A percentile compares a stretch with the other conserved stretches of the same genome.
Conservation (phyloP, 2,329 filamentous ascomycete genomes). For the Fonsecaea nubica region DNA sequence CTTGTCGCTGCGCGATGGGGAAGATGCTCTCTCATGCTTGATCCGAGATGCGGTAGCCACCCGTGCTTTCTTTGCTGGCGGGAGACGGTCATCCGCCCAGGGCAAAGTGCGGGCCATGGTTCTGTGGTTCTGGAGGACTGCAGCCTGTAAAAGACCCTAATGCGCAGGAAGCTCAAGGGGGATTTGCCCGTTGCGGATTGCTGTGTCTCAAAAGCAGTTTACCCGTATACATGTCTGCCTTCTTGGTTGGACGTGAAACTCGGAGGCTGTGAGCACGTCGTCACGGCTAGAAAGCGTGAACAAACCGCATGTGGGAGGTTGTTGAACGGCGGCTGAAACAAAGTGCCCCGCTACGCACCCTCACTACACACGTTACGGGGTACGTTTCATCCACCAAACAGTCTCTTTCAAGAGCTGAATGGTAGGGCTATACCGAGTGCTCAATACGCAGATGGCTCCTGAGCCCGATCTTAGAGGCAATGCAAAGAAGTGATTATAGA, state of each 20-base stretch:
- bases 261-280: background rate
- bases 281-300: background rate
- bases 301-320: background rate
- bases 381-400: background rate
- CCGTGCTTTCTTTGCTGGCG: slow-evolving; percentile 25
- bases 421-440: background rate
- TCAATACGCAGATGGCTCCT: background rate
- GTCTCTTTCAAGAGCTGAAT: background rate
- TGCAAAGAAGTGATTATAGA: background rate
- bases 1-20: slow-evolving; percentile 5
- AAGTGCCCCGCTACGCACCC: background rate
- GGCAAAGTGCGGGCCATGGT: slow-evolving; percentile 39
- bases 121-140: background rate
- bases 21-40: slow-evolving; percentile 15
- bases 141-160: background rate
- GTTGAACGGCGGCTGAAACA: background rate
- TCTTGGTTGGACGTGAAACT: background rate
- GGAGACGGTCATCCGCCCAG: slow-evolving; percentile 29
- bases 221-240: slow-evolving; percentile 21
- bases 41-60: slow-evolving; percentile 1
- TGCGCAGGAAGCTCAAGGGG: slow-evolving; percentile 21
- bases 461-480: background rate
- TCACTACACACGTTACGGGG: too few relatives aligned
- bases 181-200: slow-evolving; percentile 25
- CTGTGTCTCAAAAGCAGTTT: background rate